Base-by-base conservation (phyloP, 176 grass and related monocot genomes). In the Dactylis glomerata region DNA sequence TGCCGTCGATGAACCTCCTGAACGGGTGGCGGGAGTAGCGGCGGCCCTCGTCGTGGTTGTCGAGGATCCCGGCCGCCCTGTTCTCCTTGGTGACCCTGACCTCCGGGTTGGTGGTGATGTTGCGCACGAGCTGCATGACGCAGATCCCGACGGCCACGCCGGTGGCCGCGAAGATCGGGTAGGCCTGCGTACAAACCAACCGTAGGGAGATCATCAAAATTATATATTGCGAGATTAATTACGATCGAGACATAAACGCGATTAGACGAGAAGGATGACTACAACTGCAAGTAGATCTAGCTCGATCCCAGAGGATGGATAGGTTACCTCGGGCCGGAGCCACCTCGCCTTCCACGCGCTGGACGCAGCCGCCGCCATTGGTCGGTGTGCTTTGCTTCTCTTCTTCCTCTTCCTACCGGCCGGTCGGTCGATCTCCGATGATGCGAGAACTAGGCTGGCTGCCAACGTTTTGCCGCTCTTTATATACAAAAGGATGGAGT, bases 81-180 rank as follows among this genome's bases (percentile, higher is more conserved):
- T 91, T 89, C 82, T 92, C 86, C 85, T 94, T 94, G 50, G 65
- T 89, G 4, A 94, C 92, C 59, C 92, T 78, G 17, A 86, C 88
- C 69, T 93, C 92, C 1, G 92, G 92, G 77, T 94, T 89, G 27
- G 81, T 86, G 19, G 89, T 90, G 84, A 94, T 94, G 77, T 94
- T 94, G 76, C 92, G 87, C 16, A 86, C 31, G 38, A 94, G 84
- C 56, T 87, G 83, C 81, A 85, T 87, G 0, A 30, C 55, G 76
- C 92, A 94, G 70, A 94, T 89, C 13, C 69, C 30, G 6, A 94
- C 77, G 4, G 92, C 92, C 10, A 61, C 63, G 12, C 77, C 92
- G 1, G 88, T 88, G 0, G 89, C 82, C 5, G 41, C 46, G 52
- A 94, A 85, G 31, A 94, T 63, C 28, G 89, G 92, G 36, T 89